Conservation (phyloP, 305 asterid genomes). For the Fraxinus sp. region DNA sequence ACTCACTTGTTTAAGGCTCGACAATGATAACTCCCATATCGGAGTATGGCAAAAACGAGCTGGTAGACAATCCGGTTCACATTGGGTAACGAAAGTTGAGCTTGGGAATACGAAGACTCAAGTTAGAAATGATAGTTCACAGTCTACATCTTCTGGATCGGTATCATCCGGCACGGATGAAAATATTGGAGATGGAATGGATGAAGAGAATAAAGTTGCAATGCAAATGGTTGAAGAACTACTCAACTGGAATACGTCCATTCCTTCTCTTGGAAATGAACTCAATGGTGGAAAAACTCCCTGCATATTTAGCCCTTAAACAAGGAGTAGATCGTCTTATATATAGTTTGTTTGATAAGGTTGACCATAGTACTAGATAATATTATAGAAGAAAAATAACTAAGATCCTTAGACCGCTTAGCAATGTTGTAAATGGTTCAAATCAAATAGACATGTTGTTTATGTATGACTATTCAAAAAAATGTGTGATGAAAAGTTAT, state of each 20-base stretch:
- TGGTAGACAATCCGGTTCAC: conserved; percentile 49
- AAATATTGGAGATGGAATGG: conserved; percentile 29
- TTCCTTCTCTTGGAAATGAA: conserved; percentile 22
- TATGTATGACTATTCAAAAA: too few species aligned
- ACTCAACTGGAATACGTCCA: conserved; percentile 49
- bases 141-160: conserved; percentile 25
- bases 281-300: background rate
- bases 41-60: conserved; percentile 84
- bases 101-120: conserved; percentile 30
- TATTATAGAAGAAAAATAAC: background rate
- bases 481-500: too few species aligned
- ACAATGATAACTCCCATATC: conserved; percentile 56
- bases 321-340: conserved; percentile 8
- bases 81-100: conserved; percentile 76
- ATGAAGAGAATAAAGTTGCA: conserved; percentile 64
- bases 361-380: background rate
- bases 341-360: conserved; percentile 10
- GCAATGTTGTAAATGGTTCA: background rate
- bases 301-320: background rate
- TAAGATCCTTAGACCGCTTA: background rate
- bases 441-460: too few species aligned
- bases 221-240: conserved; percentile 84
- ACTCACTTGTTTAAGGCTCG: conserved; percentile 72
- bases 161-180: conserved; percentile 21
- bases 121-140: background rate